A percentile compares a stretch with the other conserved stretches of the same genome.
Evolutionary conservation across 2,329 filamentous ascomycete genomes (phyloP).

Genomic region (Penicillium palitans): DNA sequence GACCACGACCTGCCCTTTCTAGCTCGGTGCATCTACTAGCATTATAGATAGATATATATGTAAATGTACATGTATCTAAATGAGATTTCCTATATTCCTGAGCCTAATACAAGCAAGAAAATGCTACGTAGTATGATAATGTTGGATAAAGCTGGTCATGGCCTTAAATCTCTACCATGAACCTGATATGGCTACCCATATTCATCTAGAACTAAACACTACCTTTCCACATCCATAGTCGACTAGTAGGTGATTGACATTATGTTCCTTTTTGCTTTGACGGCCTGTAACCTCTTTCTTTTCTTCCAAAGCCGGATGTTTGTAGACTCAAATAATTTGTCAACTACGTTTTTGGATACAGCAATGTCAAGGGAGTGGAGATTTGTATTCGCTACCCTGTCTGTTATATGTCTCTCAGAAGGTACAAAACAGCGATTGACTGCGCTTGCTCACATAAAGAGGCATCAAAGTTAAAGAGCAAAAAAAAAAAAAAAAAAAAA

Average conservation of each 20-base stretch:
- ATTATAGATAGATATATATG: background rate
- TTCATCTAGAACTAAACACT: background rate
- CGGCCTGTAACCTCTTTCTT: background rate
- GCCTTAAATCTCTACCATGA: background rate
- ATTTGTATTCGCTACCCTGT: conserved; percentile 15
- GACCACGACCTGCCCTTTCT: background rate
- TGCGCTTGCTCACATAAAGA: conserved; percentile 1
- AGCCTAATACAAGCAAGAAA: background rate
- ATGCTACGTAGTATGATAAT: background rate
- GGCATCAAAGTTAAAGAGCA: conserved; percentile 2
- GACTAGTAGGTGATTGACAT: background rate
- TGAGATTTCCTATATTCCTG: background rate
- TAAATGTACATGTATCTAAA: background rate
- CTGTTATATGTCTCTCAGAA: background rate
- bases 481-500: conserved; percentile 4
- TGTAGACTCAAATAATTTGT: background rate
- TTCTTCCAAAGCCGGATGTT: background rate
- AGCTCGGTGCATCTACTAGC: background rate
- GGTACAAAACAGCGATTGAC: background rate
- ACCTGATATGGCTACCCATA: background rate
- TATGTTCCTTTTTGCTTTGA: background rate
- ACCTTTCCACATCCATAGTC: background rate
- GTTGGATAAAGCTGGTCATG: background rate
- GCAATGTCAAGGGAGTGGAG: conserved; percentile 19
- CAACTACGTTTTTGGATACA: background rate